These are phyloP conservation scores for Trypanosoma grayi DNA, from an alignment of 208 protist genomes.

Conservation along the genomic window DNA sequence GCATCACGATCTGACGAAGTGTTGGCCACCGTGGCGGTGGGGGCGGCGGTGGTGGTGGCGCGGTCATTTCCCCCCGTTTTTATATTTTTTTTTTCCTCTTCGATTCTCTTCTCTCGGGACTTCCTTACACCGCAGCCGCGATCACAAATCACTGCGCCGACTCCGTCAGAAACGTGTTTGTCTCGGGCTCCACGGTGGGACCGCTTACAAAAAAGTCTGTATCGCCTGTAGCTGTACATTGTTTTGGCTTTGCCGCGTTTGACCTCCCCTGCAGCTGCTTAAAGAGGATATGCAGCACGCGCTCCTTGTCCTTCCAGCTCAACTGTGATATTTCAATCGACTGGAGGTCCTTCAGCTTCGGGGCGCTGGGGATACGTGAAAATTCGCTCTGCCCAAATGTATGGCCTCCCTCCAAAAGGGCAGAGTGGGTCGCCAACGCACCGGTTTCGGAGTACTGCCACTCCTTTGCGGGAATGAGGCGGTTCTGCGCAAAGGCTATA, in stretches of 20 bases:
- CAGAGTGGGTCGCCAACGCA: not conserved
- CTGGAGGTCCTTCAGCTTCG: conserved; percentile 52
- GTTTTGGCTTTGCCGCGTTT: conserved; percentile 9
- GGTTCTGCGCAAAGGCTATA: not conserved
- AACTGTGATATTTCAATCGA: conserved; percentile 73
- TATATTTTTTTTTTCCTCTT: not conserved
- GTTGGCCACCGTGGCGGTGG: too few species aligned
- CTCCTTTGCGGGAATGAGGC: conserved; percentile 12
- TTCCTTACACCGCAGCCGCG: too few species aligned
- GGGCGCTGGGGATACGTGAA: conserved; percentile 37
- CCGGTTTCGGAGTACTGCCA: not conserved
- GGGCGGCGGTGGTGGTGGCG: too few species aligned
- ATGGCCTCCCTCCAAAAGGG: not conserved
- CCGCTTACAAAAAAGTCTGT: conserved; percentile 1
- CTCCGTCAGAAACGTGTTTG: conserved; percentile 27
- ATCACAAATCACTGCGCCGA: not conserved
- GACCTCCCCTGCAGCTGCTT: conserved; percentile 46
- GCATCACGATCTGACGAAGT: too few species aligned
- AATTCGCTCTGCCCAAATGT: conserved; percentile 5
- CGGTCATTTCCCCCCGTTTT: too few species aligned
- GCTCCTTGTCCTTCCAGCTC: conserved; percentile 88
- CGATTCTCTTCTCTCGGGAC: not conserved
- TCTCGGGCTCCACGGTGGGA: conserved; percentile 7
- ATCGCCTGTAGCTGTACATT: conserved; percentile 6
- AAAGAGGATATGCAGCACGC: conserved; percentile 80